phyloP scores from a whole-genome alignment of 805 yeast genomes.

The Cyberlindnera sargentensis region DNA sequence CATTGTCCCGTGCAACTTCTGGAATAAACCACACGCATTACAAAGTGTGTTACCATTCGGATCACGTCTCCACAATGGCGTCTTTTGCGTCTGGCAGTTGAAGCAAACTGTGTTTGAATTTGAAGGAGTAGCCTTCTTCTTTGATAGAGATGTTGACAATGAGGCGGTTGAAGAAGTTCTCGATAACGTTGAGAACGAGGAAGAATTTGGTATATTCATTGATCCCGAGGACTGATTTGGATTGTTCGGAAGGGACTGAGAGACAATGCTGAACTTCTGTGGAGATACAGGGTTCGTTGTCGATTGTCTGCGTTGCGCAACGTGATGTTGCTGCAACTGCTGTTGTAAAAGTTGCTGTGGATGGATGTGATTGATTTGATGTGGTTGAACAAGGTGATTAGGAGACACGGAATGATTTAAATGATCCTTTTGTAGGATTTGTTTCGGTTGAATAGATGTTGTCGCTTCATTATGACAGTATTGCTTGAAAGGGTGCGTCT shows the following conservation, averaged over 20 bases:
- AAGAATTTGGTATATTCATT: background rate
- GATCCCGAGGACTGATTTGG: constrained; percentile 1
- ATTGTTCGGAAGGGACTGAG: constrained; percentile 10
- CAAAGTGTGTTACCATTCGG: constrained; percentile 87
- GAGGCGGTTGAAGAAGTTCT: constrained; percentile 11
- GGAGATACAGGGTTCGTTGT: background rate
- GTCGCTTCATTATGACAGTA: constrained; percentile 1
- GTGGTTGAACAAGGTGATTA: background rate
- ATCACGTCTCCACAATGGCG: constrained; percentile 92
- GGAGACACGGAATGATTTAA: too few species aligned
- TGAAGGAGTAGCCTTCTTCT: constrained; percentile 19
- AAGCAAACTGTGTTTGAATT: constrained; percentile 46
- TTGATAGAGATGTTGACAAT: constrained; percentile 17
- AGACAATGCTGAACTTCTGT: constrained; percentile 1
- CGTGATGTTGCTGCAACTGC: constrained; percentile 8
- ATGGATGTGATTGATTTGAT: constrained; percentile 7
- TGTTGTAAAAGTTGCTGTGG: constrained; percentile 13
- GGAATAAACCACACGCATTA: constrained; percentile 90
- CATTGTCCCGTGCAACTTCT: constrained; percentile 87
- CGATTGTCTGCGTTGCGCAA: constrained; percentile 1
- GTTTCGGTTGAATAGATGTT: constrained; percentile 11
- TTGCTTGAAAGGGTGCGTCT: constrained; percentile 6
- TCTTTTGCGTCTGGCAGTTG: constrained; percentile 82
- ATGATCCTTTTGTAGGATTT: constrained; percentile 8
- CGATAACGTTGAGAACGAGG: constrained; percentile 1